Evolutionary conservation across 139 green algal genomes (phyloP), one percentile per base, ranked within the genome.

Genomic region (Pycnococcus provasolii): DNA sequence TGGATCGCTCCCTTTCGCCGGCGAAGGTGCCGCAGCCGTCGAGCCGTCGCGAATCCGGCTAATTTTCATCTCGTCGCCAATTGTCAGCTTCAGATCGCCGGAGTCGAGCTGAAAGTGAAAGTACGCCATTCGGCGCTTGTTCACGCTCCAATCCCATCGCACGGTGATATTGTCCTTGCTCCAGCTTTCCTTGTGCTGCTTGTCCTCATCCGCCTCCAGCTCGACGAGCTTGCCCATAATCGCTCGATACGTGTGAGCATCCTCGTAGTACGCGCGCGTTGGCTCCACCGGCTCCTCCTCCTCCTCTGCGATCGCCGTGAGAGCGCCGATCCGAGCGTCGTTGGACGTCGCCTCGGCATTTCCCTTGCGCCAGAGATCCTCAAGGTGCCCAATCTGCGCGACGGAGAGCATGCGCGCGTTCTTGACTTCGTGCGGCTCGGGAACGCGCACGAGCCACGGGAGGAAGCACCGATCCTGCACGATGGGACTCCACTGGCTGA

Each of bases 171-270:
- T 84, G 44, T 94, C 85, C 8, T 86, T 82, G 26, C 68, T 74
- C 83, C 97, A 90, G 2, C 64, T 76, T 68, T 96, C 90, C 72
- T 94, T 95, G 58, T 90, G 89, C 41, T 73, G 54, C 64, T 86
- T 89, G 70, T 98, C 92, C 66, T 97, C 93, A 39, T 96, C 90
- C 2, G 91, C 92, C 68, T 98, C 92, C 60, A 95, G 75, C 77
- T 95, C 88, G 9, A 98, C 76, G 5, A 95, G 76, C 43, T 85
- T 81, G 2, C 79, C 84, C 74, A 93, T 94, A 1, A 91, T 68
- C 66, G 86, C 88, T 64, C 95, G 65, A 55, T 71, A 71, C 64
- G 89, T 76, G 53, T 90, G 88, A 2, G 88, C 89, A 63, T 97
- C 92, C 45, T 95, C 90, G 63, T 96, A 98, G 50, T 79, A 77